A percentile compares a stretch with the other conserved stretches of the same genome.
Evolutionary conservation across 2,329 filamentous ascomycete genomes (phyloP).

Genomic region (Colletotrichum echinochloae): DNA sequence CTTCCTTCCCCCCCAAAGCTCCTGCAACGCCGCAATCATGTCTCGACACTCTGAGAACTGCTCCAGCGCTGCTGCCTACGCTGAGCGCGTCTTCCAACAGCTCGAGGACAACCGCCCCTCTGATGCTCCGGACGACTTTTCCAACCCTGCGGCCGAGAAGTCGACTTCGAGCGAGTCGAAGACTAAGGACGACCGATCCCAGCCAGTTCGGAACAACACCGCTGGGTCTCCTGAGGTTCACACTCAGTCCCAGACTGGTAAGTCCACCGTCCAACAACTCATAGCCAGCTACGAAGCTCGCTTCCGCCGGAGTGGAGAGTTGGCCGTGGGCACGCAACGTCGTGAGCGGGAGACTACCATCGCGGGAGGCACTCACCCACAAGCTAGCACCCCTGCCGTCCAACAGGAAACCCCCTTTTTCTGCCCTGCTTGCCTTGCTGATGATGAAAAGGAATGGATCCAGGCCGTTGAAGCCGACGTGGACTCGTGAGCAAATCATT

Average conservation of each 20-base stretch:
- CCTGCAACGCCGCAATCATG: not conserved
- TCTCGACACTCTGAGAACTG: not conserved
- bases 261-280: not conserved
- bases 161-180: not conserved
- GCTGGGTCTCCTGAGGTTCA: not conserved
- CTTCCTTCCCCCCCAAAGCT: not conserved
- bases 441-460: constrained; percentile 2
- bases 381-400: too few relatives aligned
- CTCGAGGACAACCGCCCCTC: constrained; percentile 12
- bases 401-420: too few relatives aligned
- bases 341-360: not conserved
- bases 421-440: not conserved
- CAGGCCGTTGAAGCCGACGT: not conserved
- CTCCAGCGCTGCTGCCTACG: not conserved
- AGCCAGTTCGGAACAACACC: not conserved
- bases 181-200: not conserved
- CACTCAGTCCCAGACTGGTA: not conserved
- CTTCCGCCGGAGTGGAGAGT: not conserved
- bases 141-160: not conserved
- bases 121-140: not conserved
- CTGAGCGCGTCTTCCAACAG: constrained; percentile 12
- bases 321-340: not conserved
- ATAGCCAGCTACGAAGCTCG: constrained; percentile 26
- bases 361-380: too few relatives aligned
- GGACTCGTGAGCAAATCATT: not conserved